Evolutionary conservation across 805 yeast species (phyloP).

Genomic region (Saccharomycopsis oosterbeekiorum): DNA sequence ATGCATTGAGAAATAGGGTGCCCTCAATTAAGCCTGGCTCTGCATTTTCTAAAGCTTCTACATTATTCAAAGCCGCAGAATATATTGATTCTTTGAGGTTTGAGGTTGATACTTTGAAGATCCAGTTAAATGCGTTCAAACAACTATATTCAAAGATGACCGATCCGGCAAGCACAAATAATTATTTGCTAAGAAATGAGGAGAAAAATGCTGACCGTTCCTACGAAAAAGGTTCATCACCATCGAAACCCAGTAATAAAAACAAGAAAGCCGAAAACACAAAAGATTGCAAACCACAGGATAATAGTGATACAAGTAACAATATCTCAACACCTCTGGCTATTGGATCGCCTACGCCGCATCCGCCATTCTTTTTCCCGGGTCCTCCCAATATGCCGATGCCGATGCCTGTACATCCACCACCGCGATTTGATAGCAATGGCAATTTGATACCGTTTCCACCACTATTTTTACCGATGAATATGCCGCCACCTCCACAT

Average conservation of each 20-base stretch:
- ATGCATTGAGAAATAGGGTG: slow-evolving; percentile 29
- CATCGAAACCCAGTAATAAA: neutral
- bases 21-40: slow-evolving; percentile 33
- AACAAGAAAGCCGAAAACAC: neutral
- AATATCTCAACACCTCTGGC: slow-evolving; percentile 1
- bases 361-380: neutral
- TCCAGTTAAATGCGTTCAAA: slow-evolving; percentile 20
- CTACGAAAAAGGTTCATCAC: neutral
- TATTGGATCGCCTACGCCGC: neutral
- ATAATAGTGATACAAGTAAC: neutral
- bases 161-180: neutral
- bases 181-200: too few relatives aligned
- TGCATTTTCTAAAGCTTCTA: slow-evolving; percentile 39
- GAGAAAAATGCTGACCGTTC: neutral
- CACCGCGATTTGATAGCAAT: slow-evolving; percentile 1
- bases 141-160: slow-evolving; percentile 13
- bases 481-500: neutral
- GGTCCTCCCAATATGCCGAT: neutral
- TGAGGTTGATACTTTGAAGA: slow-evolving; percentile 22
- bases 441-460: neutral
- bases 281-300: neutral
- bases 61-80: slow-evolving; percentile 33
- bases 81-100: slow-evolving; percentile 32
- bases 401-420: neutral
- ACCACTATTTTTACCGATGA: neutral